Base-by-base conservation (phyloP, 495 filamentous ascomycete genomes). In the Trypethelium eluteriae region DNA sequence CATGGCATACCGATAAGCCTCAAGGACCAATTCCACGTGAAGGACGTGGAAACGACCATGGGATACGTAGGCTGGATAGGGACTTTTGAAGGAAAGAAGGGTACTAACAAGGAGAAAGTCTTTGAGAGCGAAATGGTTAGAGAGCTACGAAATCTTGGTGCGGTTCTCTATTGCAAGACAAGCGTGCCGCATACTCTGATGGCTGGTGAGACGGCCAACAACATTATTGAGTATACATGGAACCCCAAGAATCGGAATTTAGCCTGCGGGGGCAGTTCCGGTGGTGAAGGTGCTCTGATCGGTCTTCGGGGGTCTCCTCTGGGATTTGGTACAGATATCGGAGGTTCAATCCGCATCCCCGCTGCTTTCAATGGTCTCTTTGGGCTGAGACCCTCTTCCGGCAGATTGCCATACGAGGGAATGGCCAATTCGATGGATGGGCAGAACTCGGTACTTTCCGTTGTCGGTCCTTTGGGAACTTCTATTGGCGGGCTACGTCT, bases 1-100 rank as follows among this genome's bases (percentile, higher is more conserved):
- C 87, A 90, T 67, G 87, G 87, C 34, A 76, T 89, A 2, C 88
- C 87, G 1, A 68, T 89, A 16, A 87, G 84, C 63, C 73, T 90
- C 12, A 90, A 89, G 74, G 87, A 90, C 68, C 87, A 89, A 70
- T 89, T 89, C 72, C 87, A 89, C 64, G 80, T 90, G 64, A 83
- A 83, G 64, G 83, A 80, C 0, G 79, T 85, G 0, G 86, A 89
- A 64, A 88, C 84, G 0, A 86, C 82, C 0, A 87, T 89, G 81
- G 87, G 86, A 16, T 78, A 77, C 57, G 70, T 77, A 2, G 76
- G 76, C 39, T 79, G 77, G 77, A 75, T 78, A 38, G 76, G 74
- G 34, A 77, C 74, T 6, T 78, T 78, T 61, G 68, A 77, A 61
- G 76, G 76, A 41, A 71, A 74, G 62, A 74, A 67, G 39, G 71